Evolutionary conservation across 495 filamentous ascomycete species (phyloP).

Genomic region (Talaromyces wortmannii): DNA sequence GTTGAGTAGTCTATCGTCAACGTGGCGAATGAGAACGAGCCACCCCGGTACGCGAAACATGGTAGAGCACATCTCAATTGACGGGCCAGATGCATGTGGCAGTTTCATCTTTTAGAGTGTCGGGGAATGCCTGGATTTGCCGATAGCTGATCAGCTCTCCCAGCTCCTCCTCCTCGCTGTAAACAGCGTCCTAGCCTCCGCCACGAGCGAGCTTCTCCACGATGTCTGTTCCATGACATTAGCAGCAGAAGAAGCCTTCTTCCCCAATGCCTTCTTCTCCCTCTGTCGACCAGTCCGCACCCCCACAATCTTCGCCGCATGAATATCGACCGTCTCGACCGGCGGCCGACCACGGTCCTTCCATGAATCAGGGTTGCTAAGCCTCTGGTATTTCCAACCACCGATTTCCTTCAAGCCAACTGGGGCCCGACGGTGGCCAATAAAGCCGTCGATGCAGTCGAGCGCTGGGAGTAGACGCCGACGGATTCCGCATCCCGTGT

Average conservation of each 20-base stretch:
- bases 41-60: too few species aligned
- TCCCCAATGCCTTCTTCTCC: too few species aligned
- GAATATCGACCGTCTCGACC: conserved; percentile 23
- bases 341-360: conserved; percentile 11
- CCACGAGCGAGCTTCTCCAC: not conserved
- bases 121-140: too few species aligned
- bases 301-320: conserved; percentile 19
- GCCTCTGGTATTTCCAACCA: conserved; percentile 8
- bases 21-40: too few species aligned
- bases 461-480: conserved; percentile 61
- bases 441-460: conserved; percentile 52
- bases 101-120: too few species aligned
- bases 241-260: not conserved
- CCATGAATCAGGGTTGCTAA: conserved; percentile 15
- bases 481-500: conserved; percentile 70
- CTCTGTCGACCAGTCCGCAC: conserved; percentile 6
- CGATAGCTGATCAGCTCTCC: conserved; percentile 10
- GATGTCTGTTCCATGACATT: not conserved
- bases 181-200: conserved; percentile 27
- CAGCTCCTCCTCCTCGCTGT: conserved; percentile 34
- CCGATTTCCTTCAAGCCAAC: conserved; percentile 55
- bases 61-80: too few species aligned
- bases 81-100: too few species aligned
- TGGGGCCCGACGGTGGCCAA: conserved; percentile 64
- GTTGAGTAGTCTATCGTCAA: too few species aligned